phyloP scores from a whole-genome alignment of 495 filamentous ascomycete genomes.

The Penicillium salamii region DNA sequence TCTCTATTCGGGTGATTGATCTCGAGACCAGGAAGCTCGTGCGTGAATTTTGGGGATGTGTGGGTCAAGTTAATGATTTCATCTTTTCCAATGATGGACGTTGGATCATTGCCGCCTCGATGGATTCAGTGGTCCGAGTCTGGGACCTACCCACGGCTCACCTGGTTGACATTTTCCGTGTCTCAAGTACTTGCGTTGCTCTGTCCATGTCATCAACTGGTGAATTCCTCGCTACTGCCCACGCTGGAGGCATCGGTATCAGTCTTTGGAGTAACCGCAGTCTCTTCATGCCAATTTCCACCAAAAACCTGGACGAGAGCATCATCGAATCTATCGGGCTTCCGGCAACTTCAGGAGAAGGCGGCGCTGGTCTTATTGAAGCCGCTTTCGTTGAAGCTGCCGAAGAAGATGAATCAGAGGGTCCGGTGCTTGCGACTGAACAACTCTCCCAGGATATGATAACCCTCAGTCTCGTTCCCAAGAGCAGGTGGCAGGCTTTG shows the following conservation, averaged over 20 bases:
- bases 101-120: slow-evolving; percentile 88
- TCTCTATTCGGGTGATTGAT: slow-evolving; percentile 84
- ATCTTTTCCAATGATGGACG: slow-evolving; percentile 89
- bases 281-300: slow-evolving; percentile 83
- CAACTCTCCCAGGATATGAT: slow-evolving; percentile 78
- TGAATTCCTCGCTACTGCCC: slow-evolving; percentile 87
- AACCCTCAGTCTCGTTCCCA: slow-evolving; percentile 85
- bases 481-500: slow-evolving; percentile 88
- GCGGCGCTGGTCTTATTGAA: slow-evolving; percentile 65
- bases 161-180: slow-evolving; percentile 82
- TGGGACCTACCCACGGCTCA: slow-evolving; percentile 97
- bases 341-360: slow-evolving; percentile 82
- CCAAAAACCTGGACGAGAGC: slow-evolving; percentile 72
- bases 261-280: slow-evolving; percentile 92
- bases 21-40: slow-evolving; percentile 85
- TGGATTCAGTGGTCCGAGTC: slow-evolving; percentile 76
- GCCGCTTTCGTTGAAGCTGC: slow-evolving; percentile 60
- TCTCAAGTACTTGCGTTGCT: slow-evolving; percentile 71
- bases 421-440: slow-evolving; percentile 55
- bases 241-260: slow-evolving; percentile 81
- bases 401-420: slow-evolving; percentile 47
- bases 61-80: slow-evolving; percentile 79
- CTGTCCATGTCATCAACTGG: slow-evolving; percentile 86
- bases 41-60: slow-evolving; percentile 87
- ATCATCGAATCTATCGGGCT: slow-evolving; percentile 60